These are phyloP conservation scores for Heimioporus retisporus DNA, from an alignment of 1,284 basidiomycete genomes.

Conservation along the genomic window DNA sequence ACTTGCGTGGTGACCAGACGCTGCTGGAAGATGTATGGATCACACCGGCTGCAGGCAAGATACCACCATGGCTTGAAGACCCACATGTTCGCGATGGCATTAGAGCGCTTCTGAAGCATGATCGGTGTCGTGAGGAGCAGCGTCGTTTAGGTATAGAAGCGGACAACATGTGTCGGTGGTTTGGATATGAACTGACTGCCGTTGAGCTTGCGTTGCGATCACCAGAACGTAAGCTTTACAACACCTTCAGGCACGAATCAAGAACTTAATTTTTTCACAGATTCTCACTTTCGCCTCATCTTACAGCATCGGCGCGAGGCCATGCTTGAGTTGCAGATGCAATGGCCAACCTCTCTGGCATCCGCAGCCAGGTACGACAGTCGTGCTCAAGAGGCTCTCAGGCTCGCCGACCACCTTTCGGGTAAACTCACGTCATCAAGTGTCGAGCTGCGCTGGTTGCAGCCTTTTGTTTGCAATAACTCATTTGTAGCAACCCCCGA, in stretches of 20 bases:
- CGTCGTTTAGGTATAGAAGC: slow-evolving; percentile 1
- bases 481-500: neutral
- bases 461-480: neutral
- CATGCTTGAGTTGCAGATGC: neutral
- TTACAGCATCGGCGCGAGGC: neutral
- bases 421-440: neutral
- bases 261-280: neutral
- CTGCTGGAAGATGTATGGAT: slow-evolving; percentile 6
- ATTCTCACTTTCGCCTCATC: neutral
- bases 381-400: too few relatives aligned
- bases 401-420: neutral
- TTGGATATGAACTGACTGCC: neutral
- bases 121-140: neutral
- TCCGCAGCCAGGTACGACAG: too few relatives aligned
- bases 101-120: neutral
- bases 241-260: neutral
- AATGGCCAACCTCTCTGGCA: too few relatives aligned
- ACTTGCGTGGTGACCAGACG: too few relatives aligned
- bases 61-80: neutral
- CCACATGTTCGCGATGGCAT: neutral
- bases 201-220: slow-evolving; percentile 2
- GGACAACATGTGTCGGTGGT: slow-evolving; percentile 6
- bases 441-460: neutral
- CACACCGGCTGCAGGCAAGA: accelerated
- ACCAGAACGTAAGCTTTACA: neutral